Evolutionary conservation across 1,284 basidiomycete species (phyloP).

Genomic region (Porodaedalea pini): DNA sequence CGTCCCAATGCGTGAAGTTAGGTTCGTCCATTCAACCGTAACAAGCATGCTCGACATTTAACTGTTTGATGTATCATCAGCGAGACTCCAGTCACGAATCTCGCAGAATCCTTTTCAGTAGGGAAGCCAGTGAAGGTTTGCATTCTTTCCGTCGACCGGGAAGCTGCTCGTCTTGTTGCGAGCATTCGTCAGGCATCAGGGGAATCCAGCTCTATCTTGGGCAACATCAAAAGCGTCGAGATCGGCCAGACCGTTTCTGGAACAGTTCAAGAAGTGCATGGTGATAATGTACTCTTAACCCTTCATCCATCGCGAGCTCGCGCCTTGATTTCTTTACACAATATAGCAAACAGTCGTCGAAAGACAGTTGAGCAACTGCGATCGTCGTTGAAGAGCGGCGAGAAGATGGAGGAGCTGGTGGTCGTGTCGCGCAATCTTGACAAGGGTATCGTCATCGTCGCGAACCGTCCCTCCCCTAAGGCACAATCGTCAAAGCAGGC

Average conservation of each 20-base stretch:
- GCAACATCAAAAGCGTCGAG: conserved; percentile 69
- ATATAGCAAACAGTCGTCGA: conserved; percentile 80
- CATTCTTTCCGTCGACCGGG: conserved; percentile 69
- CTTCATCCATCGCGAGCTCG: conserved; percentile 71
- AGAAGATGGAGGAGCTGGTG: conserved; percentile 73
- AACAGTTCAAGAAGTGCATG: conserved; percentile 73
- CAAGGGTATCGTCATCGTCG: conserved; percentile 85
- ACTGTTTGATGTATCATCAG: conserved; percentile 35
- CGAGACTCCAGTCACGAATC: conserved; percentile 59
- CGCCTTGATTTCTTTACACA: conserved; percentile 82
- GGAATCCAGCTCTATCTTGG: conserved; percentile 44
- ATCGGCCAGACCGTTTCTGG: conserved; percentile 76
- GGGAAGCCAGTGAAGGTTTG: conserved; percentile 88
- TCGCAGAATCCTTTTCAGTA: conserved; percentile 68
- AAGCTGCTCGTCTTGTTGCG: conserved; percentile 68
- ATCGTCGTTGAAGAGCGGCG: conserved; percentile 63
- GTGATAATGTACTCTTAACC: conserved; percentile 75
- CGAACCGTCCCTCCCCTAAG: conserved; percentile 60
- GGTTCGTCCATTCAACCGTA: conserved; percentile 44
- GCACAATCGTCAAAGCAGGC: conserved; percentile 43
- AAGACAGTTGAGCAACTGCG: conserved; percentile 71
- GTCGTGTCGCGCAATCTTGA: conserved; percentile 90
- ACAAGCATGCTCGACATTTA: neutral
- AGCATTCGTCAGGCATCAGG: conserved; percentile 83
- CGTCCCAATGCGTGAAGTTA: conserved; percentile 78